These are phyloP conservation scores for Mangifera indica DNA, from an alignment of 345 rosid species.

Conservation along the genomic window DNA sequence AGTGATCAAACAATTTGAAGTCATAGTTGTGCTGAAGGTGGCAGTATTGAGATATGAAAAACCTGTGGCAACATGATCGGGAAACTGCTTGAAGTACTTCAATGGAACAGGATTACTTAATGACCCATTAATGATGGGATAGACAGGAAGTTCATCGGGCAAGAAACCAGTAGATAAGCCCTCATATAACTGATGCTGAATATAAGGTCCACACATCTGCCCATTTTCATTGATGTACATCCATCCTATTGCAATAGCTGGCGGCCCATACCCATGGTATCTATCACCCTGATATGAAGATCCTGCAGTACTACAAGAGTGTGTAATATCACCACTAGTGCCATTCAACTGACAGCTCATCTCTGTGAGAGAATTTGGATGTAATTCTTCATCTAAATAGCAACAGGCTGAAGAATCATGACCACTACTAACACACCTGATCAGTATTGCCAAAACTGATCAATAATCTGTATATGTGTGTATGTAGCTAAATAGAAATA, in stretches of 20 bases:
- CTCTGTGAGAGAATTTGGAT: conserved; percentile 40
- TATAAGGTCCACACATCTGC: conserved; percentile 92
- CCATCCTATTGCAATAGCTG: conserved; percentile 74
- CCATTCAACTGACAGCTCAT: conserved; percentile 67
- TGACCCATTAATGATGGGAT: conserved; percentile 66
- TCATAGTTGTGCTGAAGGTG: conserved; percentile 26
- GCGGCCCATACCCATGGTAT: conserved; percentile 32
- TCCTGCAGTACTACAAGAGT: conserved; percentile 43
- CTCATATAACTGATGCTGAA: conserved; percentile 76
- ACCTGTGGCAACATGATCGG: conserved; percentile 82
- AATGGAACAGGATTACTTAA: conserved; percentile 66
- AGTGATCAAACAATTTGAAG: conserved; percentile 25
- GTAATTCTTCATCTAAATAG: conserved; percentile 37
- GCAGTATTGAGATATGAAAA: conserved; percentile 54
- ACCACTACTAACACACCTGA: conserved; percentile 37
- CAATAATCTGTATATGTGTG: neutral
- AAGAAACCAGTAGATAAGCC: conserved; percentile 81
- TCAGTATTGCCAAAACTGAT: conserved; percentile 13
- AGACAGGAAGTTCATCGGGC: conserved; percentile 82
- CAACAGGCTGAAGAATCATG: conserved; percentile 33
- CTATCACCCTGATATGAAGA: conserved; percentile 38
- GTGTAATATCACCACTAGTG: conserved; percentile 42
- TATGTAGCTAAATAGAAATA: neutral
- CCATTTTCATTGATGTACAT: conserved; percentile 80
- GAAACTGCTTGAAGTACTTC: conserved; percentile 82